A percentile compares a stretch with the other conserved stretches of the same genome.
Evolutionary conservation across 1,284 basidiomycete species (phyloP).

Genomic region (Marasmius fiardii): DNA sequence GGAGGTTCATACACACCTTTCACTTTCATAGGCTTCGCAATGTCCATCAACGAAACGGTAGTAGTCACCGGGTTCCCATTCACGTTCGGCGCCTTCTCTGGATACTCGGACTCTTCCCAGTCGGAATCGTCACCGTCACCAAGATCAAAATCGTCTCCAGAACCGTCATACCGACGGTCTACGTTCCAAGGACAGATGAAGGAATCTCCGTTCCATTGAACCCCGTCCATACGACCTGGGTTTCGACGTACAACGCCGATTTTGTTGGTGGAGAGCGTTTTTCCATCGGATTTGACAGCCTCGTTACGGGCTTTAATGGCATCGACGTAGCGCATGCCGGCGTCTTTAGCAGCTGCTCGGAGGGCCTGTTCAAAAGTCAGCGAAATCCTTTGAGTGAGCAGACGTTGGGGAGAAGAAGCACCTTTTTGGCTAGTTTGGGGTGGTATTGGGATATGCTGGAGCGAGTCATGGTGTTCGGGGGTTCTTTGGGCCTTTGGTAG

Average conservation of each 20-base stretch:
- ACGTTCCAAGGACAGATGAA: conserved; percentile 18
- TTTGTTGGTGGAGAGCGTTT: background rate
- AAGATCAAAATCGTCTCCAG: background rate
- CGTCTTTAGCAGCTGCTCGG: conserved; percentile 1
- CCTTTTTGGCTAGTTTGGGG: conserved; percentile 11
- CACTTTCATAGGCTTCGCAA: conserved; percentile 16
- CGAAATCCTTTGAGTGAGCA: background rate
- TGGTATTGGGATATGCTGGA: background rate
- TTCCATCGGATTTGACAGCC: background rate
- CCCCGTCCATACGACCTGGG: conserved; percentile 22
- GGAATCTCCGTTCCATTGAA: conserved; percentile 20
- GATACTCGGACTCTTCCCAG: background rate
- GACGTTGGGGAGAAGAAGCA: background rate
- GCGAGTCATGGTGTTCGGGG: too few species aligned
- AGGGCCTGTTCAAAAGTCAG: background rate
- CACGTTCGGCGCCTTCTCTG: background rate
- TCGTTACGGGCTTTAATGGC: conserved; percentile 5
- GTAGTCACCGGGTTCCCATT: background rate
- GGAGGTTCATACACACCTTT: conserved; percentile 13
- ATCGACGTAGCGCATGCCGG: conserved; percentile 8
- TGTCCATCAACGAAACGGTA: conserved; percentile 16
- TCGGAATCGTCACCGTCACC: background rate
- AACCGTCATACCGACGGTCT: conserved; percentile 4
- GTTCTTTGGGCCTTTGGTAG: too few species aligned
- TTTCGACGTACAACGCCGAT: conserved; percentile 15